Evolutionary conservation across 768 basidiomycete genomes (phyloP).

Genomic region (Boletellus sp.): DNA sequence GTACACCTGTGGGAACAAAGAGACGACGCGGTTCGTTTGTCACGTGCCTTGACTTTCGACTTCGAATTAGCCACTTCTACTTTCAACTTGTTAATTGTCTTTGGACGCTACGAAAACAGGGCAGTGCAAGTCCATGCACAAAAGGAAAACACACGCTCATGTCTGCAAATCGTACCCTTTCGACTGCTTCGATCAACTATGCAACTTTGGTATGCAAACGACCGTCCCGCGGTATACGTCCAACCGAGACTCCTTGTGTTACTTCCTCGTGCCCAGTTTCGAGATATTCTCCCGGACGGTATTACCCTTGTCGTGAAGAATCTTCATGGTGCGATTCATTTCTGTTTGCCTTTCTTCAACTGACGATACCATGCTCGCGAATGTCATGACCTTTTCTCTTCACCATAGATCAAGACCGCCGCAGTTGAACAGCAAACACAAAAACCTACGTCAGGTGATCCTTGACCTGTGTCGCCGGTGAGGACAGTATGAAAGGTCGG

Average conservation of each 20-base stretch:
- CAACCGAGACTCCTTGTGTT: neutral
- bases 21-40: slow-evolving; percentile 30
- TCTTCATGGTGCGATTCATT: slow-evolving; percentile 17
- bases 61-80: too few species aligned
- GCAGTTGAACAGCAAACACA: neutral
- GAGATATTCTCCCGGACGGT: slow-evolving; percentile 23
- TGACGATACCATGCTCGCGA: slow-evolving; percentile 16
- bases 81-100: neutral
- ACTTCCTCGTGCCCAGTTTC: slow-evolving; percentile 16
- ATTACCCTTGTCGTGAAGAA: slow-evolving; percentile 13
- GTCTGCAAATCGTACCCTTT: neutral
- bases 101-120: neutral
- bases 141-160: neutral
- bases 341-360: slow-evolving; percentile 21
- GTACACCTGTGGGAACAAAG: slow-evolving; percentile 15
- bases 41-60: slow-evolving; percentile 31
- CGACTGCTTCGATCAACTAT: neutral
- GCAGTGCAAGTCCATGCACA: too few species aligned
- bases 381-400: slow-evolving; percentile 22
- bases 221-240: neutral
- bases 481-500: neutral
- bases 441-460: slow-evolving; percentile 26
- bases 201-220: neutral
- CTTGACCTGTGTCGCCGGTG: slow-evolving; percentile 18
- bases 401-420: slow-evolving; percentile 4